Base-by-base conservation (phyloP, 805 yeast genomes). In the Candida sphagnicola region DNA sequence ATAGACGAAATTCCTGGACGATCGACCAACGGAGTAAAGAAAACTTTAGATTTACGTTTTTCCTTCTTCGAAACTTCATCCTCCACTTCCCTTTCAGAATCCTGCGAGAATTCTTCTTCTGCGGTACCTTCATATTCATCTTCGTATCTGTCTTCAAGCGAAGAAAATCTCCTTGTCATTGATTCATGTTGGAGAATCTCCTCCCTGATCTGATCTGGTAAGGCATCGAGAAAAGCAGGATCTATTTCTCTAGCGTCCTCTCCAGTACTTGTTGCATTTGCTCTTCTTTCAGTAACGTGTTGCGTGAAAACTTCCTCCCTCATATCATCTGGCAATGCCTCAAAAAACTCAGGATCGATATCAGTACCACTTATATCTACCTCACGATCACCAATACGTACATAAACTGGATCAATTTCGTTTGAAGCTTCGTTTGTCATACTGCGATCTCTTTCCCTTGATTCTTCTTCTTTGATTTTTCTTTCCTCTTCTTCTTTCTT, bases 261-360 rank as follows among this genome's bases (percentile, higher is more conserved):
- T 1, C 78, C 54, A 44, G 62, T 30, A 11, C 62, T 55, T 1
- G 74, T 44, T 45, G 85, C 64, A 67, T 77, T 31, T 70, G 72
- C 82, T 43, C 93, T 70, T 42, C 90, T 68, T 48, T 86, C 93
- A 30, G 89, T 67, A 5, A 88, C 67, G 52, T 89, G 95, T 45
- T 88, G 91, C 0, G 90, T 78, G 53, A 86, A 80, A 0, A 89
- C 97, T 53, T 90, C 96, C 45, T 88, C 95, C 35, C 96, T 70
- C 85, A 90, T 85, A 38, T 86, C 93, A 31, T 87, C 95, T 0
- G 97, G 97, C 26, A 90, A 70, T 0, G 96, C 96, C 50, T 82
- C 84, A 43, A 90, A 68, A 56, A 88, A 90, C 48, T 85, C 91
- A 0, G 95, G 95, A 61, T 90, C 97, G 42, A 90, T 87, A 39